These are phyloP conservation scores for Eucalyptus cloeziana DNA, from an alignment of 345 rosid species.

Conservation along the genomic window DNA sequence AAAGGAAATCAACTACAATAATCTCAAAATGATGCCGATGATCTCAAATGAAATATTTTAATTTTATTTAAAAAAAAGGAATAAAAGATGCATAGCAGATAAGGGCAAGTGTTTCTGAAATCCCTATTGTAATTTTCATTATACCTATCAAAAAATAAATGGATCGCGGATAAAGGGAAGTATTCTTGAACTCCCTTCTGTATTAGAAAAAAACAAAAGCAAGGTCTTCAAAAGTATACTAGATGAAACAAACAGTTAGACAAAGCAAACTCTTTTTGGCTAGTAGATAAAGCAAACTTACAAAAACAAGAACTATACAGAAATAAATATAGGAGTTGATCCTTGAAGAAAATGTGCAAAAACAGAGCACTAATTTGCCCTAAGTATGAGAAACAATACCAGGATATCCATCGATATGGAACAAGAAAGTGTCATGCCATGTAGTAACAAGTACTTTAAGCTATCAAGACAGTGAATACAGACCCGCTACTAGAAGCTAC, in stretches of 20 bases:
- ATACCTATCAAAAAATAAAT: not conserved
- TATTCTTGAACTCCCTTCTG: not conserved
- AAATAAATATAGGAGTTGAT: not conserved
- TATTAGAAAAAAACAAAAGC: not conserved
- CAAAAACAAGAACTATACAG: not conserved
- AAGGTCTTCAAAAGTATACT: not conserved
- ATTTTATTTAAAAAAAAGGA: not conserved
- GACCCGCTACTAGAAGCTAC: slow-evolving; percentile 76
- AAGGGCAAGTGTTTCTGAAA: not conserved
- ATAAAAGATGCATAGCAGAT: not conserved
- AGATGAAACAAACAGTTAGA: not conserved
- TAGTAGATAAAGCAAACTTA: not conserved
- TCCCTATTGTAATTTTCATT: not conserved
- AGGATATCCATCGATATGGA: not conserved
- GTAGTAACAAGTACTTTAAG: not conserved
- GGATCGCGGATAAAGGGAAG: not conserved
- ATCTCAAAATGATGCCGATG: not conserved
- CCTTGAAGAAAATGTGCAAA: not conserved
- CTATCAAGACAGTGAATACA: slow-evolving; percentile 4
- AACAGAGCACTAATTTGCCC: not conserved
- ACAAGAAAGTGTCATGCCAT: not conserved
- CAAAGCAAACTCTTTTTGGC: not conserved
- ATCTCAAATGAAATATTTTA: not conserved
- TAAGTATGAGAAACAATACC: not conserved
- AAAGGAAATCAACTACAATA: not conserved